Conservation (phyloP, 2,329 filamentous ascomycete species). For the Rasamsonia emersonii region DNA sequence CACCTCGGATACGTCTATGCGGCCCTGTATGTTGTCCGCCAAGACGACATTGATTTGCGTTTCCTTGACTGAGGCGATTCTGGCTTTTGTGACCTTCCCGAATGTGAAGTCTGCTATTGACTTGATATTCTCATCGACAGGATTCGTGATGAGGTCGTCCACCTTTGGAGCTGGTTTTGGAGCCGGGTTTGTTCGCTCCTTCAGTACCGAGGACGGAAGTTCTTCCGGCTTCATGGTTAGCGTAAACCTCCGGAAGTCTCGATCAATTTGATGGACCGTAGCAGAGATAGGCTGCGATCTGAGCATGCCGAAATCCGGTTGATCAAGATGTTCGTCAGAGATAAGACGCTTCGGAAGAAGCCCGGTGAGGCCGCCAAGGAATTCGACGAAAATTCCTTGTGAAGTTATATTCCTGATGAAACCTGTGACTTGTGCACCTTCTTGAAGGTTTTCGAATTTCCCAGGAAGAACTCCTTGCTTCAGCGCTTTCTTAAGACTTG, state of each 20-base stretch:
- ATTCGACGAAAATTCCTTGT: conserved; percentile 81
- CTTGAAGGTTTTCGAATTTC: conserved; percentile 61
- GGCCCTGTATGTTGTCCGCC: conserved; percentile 81
- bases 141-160: conserved; percentile 40
- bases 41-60: conserved; percentile 90
- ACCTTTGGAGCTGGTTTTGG: conserved; percentile 18
- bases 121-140: conserved; percentile 56
- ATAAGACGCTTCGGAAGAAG: conserved; percentile 73
- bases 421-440: conserved; percentile 61
- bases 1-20: conserved; percentile 81
- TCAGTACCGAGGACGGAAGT: conserved; percentile 42
- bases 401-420: conserved; percentile 79
- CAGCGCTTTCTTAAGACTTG: conserved; percentile 67
- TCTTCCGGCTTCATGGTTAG: conserved; percentile 48
- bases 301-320: conserved; percentile 69
- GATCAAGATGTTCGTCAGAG: conserved; percentile 56
- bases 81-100: conserved; percentile 67
- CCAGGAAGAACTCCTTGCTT: conserved; percentile 64
- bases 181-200: conserved; percentile 34
- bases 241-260: conserved; percentile 59
- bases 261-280: conserved; percentile 64
- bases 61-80: conserved; percentile 73
- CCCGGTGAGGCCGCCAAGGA: conserved; percentile 66
- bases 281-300: conserved; percentile 67
- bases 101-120: conserved; percentile 64